Evolutionary conservation across 1,284 basidiomycete species (phyloP).

Genomic region (Cryptococcus hybrid): DNA sequence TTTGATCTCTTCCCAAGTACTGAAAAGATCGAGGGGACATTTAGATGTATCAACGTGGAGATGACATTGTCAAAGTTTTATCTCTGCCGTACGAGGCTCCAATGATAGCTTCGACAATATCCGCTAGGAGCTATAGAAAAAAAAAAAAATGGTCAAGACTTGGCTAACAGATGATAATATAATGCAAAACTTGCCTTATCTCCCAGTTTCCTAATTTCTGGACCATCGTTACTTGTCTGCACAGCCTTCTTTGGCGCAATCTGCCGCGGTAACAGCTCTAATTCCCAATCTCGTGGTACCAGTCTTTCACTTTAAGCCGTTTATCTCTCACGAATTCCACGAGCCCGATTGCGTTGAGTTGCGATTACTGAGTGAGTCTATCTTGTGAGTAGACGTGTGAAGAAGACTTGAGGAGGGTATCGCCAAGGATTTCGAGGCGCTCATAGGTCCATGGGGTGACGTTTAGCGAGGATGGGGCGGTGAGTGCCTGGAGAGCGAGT

Average conservation of each 20-base stretch:
- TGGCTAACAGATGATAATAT: slow-evolving; percentile 21
- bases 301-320: slow-evolving; percentile 19
- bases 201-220: slow-evolving; percentile 18
- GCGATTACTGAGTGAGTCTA: slow-evolving; percentile 10
- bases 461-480: slow-evolving; percentile 10
- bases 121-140: slow-evolving; percentile 34
- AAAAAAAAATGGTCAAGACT: slow-evolving; percentile 35
- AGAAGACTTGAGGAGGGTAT: slow-evolving; percentile 38
- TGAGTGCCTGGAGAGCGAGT: slow-evolving; percentile 28
- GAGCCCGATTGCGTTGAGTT: slow-evolving; percentile 25
- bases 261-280: slow-evolving; percentile 3
- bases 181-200: slow-evolving; percentile 31
- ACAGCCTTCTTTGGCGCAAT: not conserved
- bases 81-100: slow-evolving; percentile 31
- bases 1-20: slow-evolving; percentile 18
- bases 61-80: slow-evolving; percentile 28
- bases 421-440: slow-evolving; percentile 43
- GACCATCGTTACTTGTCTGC: not conserved
- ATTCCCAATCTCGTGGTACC: slow-evolving; percentile 31
- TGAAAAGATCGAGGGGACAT: slow-evolving; percentile 16
- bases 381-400: slow-evolving; percentile 21
- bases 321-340: slow-evolving; percentile 28
- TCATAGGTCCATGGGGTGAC: slow-evolving; percentile 24
- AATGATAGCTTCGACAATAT: slow-evolving; percentile 40
- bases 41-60: slow-evolving; percentile 16